Evolutionary conservation across 306 rosid species (phyloP).

Genomic region (Fagus crenata): DNA sequence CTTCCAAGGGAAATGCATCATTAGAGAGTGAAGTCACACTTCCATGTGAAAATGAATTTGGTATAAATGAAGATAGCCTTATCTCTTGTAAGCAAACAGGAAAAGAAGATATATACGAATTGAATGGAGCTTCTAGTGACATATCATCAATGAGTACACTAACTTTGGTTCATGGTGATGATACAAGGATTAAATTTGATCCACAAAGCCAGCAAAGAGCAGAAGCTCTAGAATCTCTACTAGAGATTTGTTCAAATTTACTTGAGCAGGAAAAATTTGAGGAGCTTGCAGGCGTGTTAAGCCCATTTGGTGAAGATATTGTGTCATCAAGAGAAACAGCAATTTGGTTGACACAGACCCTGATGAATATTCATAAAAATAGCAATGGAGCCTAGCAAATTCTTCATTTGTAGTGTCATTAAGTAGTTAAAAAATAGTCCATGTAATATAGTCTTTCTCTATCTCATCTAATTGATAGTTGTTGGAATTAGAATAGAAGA

Average conservation of each 20-base stretch:
- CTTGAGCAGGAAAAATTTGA: constrained; percentile 84
- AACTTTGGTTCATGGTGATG: constrained; percentile 41
- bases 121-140: constrained; percentile 33
- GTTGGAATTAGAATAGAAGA: too few relatives aligned
- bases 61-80: constrained; percentile 18
- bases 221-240: constrained; percentile 78
- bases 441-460: too few relatives aligned
- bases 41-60: constrained; percentile 32
- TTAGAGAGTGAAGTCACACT: constrained; percentile 26
- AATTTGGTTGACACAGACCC: constrained; percentile 79
- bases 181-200: constrained; percentile 34
- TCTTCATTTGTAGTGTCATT: background rate
- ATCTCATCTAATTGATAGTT: too few relatives aligned
- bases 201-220: constrained; percentile 65
- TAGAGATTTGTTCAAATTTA: constrained; percentile 78
- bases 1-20: constrained; percentile 14
- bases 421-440: too few relatives aligned
- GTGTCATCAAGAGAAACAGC: constrained; percentile 95
- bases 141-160: constrained; percentile 25
- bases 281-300: constrained; percentile 80
- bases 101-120: constrained; percentile 15
- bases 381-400: background rate
- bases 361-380: constrained; percentile 22
- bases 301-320: constrained; percentile 79
- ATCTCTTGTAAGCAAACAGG: constrained; percentile 26